Base-by-base conservation (phyloP, 164 flowering plant species). In the Nymphaea colorata region DNA sequence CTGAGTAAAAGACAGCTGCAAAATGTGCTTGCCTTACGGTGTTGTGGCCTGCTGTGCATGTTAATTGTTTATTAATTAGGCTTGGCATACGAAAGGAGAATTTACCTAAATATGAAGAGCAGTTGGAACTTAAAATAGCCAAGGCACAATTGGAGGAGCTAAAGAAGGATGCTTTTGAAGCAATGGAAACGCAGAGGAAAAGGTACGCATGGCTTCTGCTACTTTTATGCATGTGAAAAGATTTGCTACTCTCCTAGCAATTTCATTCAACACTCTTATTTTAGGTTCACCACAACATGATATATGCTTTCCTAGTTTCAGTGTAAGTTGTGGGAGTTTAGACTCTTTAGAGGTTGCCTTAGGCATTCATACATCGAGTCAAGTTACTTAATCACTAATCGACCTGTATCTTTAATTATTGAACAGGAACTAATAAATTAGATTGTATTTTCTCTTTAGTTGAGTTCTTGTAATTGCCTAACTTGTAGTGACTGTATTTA, bases 101-200 rank as follows among this genome's bases (percentile, higher is more conserved):
- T 63, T 78, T 94, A 53, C 97, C 97, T 8, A 94, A 94, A 78
- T 88, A 85, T 77, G 99, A 94, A 67, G 93, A 87, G 61, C 69
- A 86, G 64, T 68, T 88, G 76, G 97, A 94, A 66, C 86, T 78
- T 7, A 87, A 85, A 79, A 83, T 90, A 77, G 83, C 99, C 15
- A 91, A 94, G 77, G 90, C 91, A 16, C 92, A 90, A 65, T 68
- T 94, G 71, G 88, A 86, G 68, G 96, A 88, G 75, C 76, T 94
- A 74, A 87, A 94, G 76, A 90, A 86, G 78, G 94, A 94, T 61
- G 89, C 87, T 68, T 72, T 84, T 64, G 99, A 94, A 76, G 93
- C 96, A 53, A 94, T 94, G 99, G 93, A 94, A 77, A 87, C 97
- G 66, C 97, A 91, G 72, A 82, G 79, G 87, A 94, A 89, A 77